phyloP scores from a whole-genome alignment of 331 rosid genomes.

The Ulmus americana region DNA sequence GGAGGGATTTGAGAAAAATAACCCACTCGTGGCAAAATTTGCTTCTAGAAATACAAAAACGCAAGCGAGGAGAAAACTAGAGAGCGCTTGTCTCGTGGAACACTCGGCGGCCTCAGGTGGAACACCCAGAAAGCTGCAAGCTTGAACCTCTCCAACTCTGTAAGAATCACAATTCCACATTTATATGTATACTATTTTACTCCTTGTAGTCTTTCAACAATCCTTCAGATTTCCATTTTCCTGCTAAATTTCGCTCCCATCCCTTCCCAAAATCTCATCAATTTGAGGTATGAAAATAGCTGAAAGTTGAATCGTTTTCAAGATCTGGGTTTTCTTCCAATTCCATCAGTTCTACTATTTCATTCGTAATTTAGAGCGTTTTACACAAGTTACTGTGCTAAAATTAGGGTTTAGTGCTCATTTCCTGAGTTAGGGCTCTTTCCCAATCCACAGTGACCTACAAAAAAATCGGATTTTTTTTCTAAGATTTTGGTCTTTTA shows the following conservation, averaged over 20 bases:
- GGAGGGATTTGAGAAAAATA: no score
- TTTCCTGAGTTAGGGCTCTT: constrained; percentile 15
- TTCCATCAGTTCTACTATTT: background rate
- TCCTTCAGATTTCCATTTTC: background rate
- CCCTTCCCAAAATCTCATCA: background rate
- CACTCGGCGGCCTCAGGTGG: no score
- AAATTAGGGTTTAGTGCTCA: constrained; percentile 22
- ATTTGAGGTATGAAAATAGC: background rate
- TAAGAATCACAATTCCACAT: constrained; percentile 4
- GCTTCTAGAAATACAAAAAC: no score
- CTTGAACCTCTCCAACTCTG: background rate
- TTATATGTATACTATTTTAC: background rate
- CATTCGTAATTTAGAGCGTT: background rate
- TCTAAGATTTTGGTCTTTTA: background rate
- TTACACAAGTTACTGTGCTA: background rate
- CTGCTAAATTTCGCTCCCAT: background rate
- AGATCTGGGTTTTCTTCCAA: constrained; percentile 9
- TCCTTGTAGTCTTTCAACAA: background rate
- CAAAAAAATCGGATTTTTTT: constrained; percentile 10
- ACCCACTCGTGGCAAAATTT: no score
- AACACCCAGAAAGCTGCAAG: no score
- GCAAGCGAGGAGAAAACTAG: no score
- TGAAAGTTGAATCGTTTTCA: background rate
- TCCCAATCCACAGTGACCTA: background rate
- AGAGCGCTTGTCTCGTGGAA: no score